A percentile compares a stretch with the other conserved stretches of the same genome.
phyloP scores from a whole-genome alignment of 2,329 filamentous ascomycete genomes.

The Pleoardoris graminearum region DNA sequence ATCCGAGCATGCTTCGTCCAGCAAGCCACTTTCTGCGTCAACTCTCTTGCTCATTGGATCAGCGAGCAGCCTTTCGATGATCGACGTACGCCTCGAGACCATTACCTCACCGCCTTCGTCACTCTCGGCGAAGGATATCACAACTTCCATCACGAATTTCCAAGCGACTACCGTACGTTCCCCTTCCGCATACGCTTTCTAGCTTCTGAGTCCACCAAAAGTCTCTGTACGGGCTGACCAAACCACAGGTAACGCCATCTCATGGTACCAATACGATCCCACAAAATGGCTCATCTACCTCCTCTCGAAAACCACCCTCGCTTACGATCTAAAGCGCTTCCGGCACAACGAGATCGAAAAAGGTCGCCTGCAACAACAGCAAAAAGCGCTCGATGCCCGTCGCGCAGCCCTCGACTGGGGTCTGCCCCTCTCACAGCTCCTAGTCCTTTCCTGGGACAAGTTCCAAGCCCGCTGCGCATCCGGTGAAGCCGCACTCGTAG shows the following conservation, averaged over 20 bases:
- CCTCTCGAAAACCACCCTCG: constrained; percentile 35
- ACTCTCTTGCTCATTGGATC: constrained; percentile 58
- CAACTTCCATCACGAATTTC: constrained; percentile 50
- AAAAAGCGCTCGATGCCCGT: constrained; percentile 45
- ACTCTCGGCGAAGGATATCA: constrained; percentile 49
- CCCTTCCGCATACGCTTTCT: background rate
- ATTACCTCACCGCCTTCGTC: constrained; percentile 44
- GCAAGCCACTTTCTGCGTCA: constrained; percentile 58
- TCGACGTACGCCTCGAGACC: constrained; percentile 42
- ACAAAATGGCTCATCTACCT: constrained; percentile 48
- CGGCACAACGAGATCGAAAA: constrained; percentile 48
- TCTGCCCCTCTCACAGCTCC: constrained; percentile 40
- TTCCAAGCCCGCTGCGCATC: constrained; percentile 33
- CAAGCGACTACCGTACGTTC: constrained; percentile 44
- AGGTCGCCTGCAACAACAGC: constrained; percentile 45
- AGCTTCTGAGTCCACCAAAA: background rate
- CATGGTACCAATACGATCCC: constrained; percentile 46
- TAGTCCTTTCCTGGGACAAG: constrained; percentile 47
- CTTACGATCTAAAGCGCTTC: constrained; percentile 47
- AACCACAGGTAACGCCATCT: constrained; percentile 40
- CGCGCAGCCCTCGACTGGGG: constrained; percentile 45
- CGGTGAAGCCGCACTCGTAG: constrained; percentile 40
- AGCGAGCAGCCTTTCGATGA: constrained; percentile 51
- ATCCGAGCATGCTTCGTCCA: constrained; percentile 55
- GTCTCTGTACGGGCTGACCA: constrained; percentile 1